phyloP scores from a whole-genome alignment of 345 rosid genomes.

The Microthlaspi erraticum region DNA sequence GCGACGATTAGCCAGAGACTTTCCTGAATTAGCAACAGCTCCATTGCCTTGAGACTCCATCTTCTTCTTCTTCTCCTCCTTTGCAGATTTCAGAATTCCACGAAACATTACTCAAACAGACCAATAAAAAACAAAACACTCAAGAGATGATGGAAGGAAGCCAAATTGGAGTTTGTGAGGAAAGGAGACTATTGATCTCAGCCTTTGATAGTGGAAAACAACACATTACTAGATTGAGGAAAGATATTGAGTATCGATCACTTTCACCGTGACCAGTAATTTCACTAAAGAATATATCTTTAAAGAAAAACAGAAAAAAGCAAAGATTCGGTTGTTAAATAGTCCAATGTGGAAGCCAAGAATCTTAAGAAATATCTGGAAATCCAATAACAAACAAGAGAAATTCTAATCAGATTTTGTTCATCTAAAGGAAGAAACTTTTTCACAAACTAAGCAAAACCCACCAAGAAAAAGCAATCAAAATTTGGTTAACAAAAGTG shows the following conservation, averaged over 20 bases:
- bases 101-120: slow-evolving; percentile 35
- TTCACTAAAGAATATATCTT: slow-evolving; percentile 19
- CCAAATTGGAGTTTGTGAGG: slow-evolving; percentile 30
- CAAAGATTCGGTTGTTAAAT: slow-evolving; percentile 32
- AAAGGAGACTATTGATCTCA: slow-evolving; percentile 60
- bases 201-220: slow-evolving; percentile 56
- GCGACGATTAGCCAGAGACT: slow-evolving; percentile 57
- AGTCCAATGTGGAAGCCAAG: slow-evolving; percentile 45
- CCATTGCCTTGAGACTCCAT: slow-evolving; percentile 61
- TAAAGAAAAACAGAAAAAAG: neutral
- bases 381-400: slow-evolving; percentile 11
- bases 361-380: slow-evolving; percentile 36
- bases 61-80: slow-evolving; percentile 52
- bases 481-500: slow-evolving; percentile 20
- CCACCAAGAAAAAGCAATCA: slow-evolving; percentile 27
- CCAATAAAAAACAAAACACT: neutral
- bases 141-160: slow-evolving; percentile 21
- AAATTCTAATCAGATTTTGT: neutral
- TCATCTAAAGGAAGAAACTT: slow-evolving; percentile 35
- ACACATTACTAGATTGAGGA: slow-evolving; percentile 51
- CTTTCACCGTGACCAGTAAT: slow-evolving; percentile 44
- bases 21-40: slow-evolving; percentile 45
- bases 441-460: slow-evolving; percentile 32
- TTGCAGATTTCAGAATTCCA: slow-evolving; percentile 41
- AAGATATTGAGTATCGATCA: slow-evolving; percentile 49